These are phyloP conservation scores for Neofusicoccum cordaticola DNA, from an alignment of 2,329 filamentous ascomycete species.

Conservation along the genomic window DNA sequence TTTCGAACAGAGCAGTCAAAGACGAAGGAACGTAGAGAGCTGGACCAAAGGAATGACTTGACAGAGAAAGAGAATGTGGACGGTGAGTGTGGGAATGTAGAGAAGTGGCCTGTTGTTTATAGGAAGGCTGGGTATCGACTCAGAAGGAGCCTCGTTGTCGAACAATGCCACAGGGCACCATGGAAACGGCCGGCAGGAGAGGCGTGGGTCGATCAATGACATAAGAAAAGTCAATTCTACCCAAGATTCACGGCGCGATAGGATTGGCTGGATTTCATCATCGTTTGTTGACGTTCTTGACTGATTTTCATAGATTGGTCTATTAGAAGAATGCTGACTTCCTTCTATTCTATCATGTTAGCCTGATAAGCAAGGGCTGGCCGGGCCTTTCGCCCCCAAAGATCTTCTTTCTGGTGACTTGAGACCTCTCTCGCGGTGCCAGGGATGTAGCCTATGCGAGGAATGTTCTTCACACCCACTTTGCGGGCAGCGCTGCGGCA, in stretches of 20 bases:
- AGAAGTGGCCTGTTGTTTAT: constrained; percentile 20
- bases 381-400: constrained; percentile 26
- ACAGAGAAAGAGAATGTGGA: constrained; percentile 29
- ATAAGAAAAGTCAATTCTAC: constrained; percentile 15
- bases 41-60: constrained; percentile 46
- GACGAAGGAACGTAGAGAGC: constrained; percentile 43
- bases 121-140: constrained; percentile 18
- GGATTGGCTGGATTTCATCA: constrained; percentile 17
- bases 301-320: constrained; percentile 18
- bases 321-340: constrained; percentile 20
- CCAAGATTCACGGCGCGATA: constrained; percentile 13
- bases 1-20: constrained; percentile 22
- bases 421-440: constrained; percentile 26
- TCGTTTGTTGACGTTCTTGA: constrained; percentile 17
- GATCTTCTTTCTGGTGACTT: constrained; percentile 34
- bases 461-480: constrained; percentile 19
- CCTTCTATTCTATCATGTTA: constrained; percentile 26
- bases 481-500: constrained; percentile 4
- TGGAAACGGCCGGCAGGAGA: constrained; percentile 19
- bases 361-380: constrained; percentile 37
- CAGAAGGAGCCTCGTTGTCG: constrained; percentile 17
- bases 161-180: constrained; percentile 17
- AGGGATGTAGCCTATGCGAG: constrained; percentile 27
- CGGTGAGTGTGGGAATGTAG: constrained; percentile 33
- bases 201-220: constrained; percentile 18